Evolutionary conservation across 1,139 yeast genomes (phyloP).

Genomic region (Arxiozyma telluris): DNA sequence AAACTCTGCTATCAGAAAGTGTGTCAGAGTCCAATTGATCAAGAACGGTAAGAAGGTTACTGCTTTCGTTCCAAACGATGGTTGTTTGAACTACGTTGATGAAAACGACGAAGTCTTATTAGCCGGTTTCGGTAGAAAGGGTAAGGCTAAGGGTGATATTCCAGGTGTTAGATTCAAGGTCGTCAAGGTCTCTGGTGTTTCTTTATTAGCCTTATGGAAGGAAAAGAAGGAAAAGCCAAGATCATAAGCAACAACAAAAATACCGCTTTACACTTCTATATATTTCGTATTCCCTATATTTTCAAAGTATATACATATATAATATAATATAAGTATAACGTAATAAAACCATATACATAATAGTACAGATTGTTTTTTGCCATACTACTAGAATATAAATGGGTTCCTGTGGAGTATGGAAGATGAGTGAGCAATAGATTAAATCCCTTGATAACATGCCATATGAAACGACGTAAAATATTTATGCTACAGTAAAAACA

Average conservation of each 20-base stretch:
- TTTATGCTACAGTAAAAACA: not conserved
- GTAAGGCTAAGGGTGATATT: constrained; percentile 99
- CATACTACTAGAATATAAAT: no score
- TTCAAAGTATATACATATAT: not conserved
- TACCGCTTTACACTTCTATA: not conserved
- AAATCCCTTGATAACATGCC: not conserved
- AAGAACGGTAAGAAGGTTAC: constrained; percentile 99
- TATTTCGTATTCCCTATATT: not conserved
- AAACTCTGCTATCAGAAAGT: constrained; percentile 99
- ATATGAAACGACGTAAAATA: not conserved
- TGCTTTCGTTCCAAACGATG: constrained; percentile 99
- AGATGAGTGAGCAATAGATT: no score
- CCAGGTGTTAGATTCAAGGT: constrained; percentile 99
- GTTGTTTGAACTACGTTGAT: constrained; percentile 99
- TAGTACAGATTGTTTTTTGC: not conserved
- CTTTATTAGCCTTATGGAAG: constrained; percentile 99
- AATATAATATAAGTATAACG: not conserved
- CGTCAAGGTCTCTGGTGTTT: constrained; percentile 99
- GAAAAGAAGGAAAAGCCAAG: constrained; percentile 99
- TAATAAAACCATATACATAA: not conserved
- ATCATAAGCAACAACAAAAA: constrained; percentile 52
- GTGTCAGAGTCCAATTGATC: constrained; percentile 99
- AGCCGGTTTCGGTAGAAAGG: constrained; percentile 99
- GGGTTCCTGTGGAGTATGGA: no score
- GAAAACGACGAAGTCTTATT: constrained; percentile 99